Evolutionary conservation across 2,329 filamentous ascomycete species (phyloP).

Genomic region (Diaporthe humulicola): DNA sequence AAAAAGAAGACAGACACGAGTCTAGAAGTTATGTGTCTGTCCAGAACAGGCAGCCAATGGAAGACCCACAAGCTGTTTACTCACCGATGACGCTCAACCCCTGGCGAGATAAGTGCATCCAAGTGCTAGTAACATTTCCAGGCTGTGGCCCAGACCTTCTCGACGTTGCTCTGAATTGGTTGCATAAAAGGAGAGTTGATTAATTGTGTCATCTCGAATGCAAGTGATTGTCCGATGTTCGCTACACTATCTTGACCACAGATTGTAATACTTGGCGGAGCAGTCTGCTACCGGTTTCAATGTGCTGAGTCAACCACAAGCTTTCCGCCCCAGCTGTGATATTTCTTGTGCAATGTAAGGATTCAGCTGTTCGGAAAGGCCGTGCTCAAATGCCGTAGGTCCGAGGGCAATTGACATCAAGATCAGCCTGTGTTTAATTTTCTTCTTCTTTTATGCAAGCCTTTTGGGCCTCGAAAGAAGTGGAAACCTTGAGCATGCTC

Average conservation of each 20-base stretch:
- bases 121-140: background rate
- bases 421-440: background rate
- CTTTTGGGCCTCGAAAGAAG: too few relatives aligned
- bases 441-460: background rate
- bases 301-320: constrained; percentile 16
- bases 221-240: constrained; percentile 22
- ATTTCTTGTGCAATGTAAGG: background rate
- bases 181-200: background rate
- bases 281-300: constrained; percentile 24
- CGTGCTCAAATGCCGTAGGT: constrained; percentile 7
- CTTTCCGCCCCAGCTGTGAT: background rate
- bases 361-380: background rate
- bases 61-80: background rate
- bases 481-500: background rate
- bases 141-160: background rate
- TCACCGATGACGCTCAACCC: background rate
- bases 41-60: background rate
- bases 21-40: background rate
- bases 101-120: background rate
- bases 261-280: constrained; percentile 12
- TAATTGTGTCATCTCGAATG: background rate
- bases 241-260: background rate
- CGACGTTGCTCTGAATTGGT: background rate
- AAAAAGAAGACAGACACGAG: background rate
- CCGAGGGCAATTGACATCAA: background rate